A percentile compares a stretch with the other conserved stretches of the same genome.
Conservation (phyloP, 129 eudicot species). For the Tanacetum coccineum region DNA sequence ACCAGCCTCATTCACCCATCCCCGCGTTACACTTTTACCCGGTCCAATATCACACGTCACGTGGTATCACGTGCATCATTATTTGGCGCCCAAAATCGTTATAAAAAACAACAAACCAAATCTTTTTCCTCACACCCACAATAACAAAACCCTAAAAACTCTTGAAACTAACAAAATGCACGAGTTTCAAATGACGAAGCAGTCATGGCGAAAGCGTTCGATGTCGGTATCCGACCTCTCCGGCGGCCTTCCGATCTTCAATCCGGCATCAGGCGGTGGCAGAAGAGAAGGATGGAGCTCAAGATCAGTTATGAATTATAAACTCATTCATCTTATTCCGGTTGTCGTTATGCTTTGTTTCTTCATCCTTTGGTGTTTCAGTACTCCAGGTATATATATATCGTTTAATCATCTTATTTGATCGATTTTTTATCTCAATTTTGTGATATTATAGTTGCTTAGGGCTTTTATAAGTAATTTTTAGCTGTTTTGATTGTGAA, state of each 20-base stretch:
- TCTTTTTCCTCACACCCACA: neutral
- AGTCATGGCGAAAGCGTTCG: constrained; percentile 30
- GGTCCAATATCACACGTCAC: constrained; percentile 11
- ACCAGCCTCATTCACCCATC: too few species aligned
- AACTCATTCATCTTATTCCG: constrained; percentile 33
- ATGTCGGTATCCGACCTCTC: constrained; percentile 30
- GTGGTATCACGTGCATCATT: constrained; percentile 13
- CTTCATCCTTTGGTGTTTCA: constrained; percentile 37
- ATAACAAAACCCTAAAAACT: constrained; percentile 10
- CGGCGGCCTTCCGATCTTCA: constrained; percentile 33
- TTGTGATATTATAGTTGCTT: too few species aligned
- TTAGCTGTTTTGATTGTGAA: too few species aligned
- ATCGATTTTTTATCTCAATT: neutral
- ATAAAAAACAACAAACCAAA: constrained; percentile 2
- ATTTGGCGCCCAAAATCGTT: constrained; percentile 29
- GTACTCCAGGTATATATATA: constrained; percentile 31
- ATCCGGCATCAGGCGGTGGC: constrained; percentile 29
- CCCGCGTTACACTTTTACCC: neutral
- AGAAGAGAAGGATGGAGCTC: constrained; percentile 23
- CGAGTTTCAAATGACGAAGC: constrained; percentile 29
- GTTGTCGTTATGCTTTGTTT: constrained; percentile 29
- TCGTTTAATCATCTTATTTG: neutral
- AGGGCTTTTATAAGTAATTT: too few species aligned
- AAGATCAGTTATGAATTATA: constrained; percentile 12
- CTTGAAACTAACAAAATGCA: neutral